These are phyloP conservation scores for Coemansia sp. DNA, from an alignment of 192 early-diverging fungal species.

Conservation along the genomic window DNA sequence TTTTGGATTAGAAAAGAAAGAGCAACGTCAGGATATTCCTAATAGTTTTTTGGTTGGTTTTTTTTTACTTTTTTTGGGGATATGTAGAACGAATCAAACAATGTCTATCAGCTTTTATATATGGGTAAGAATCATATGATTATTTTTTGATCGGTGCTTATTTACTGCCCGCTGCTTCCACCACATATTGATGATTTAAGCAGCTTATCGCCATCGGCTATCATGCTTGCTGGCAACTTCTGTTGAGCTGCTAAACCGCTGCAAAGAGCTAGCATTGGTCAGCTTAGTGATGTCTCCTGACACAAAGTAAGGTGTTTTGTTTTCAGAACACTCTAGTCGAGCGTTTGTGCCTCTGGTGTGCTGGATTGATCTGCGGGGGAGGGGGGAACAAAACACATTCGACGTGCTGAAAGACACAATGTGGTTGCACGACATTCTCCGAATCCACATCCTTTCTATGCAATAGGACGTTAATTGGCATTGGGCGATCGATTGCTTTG, in stretches of 20 bases:
- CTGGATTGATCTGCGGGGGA: background rate
- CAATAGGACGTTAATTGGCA: constrained; percentile 4
- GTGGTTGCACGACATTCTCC: background rate
- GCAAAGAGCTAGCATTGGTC: background rate
- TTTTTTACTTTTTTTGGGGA: background rate
- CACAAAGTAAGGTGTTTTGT: too few species aligned
- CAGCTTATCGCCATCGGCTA: too few species aligned
- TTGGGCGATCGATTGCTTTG: background rate
- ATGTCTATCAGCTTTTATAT: background rate
- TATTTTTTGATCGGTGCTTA: background rate
- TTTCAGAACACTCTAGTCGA: background rate
- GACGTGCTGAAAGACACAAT: background rate
- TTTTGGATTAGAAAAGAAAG: background rate
- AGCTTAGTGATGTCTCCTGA: too few species aligned
- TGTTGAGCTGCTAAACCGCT: background rate
- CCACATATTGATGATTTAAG: too few species aligned
- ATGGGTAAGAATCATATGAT: background rate
- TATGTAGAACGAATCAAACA: background rate
- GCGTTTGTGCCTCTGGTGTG: background rate
- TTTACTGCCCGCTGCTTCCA: too few species aligned
- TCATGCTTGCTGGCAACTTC: background rate
- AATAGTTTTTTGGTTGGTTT: too few species aligned
- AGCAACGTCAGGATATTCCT: background rate
- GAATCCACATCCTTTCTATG: background rate
- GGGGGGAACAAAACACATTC: background rate